Percentiles rank a stretch among this genome's conserved stretches.
phyloP scores from a whole-genome alignment of 352 stramenopile species.

The Globisporangium barbulae region DNA sequence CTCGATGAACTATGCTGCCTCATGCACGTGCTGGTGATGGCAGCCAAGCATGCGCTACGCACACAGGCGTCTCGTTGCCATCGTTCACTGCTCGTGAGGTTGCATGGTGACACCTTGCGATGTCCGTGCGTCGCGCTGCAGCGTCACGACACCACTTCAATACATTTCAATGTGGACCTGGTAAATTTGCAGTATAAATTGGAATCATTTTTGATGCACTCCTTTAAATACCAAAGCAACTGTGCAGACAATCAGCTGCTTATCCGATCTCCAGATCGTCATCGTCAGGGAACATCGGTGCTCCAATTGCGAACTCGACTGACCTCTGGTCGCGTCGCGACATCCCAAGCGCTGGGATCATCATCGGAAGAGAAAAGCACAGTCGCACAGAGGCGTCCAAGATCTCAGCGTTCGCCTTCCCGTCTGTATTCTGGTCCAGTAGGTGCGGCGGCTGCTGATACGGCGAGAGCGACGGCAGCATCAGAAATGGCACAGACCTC shows the following conservation, averaged over 20 bases:
- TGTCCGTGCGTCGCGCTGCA: too few relatives aligned
- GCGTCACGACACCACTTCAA: too few relatives aligned
- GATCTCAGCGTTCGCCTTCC: not conserved
- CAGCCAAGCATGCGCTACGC: not conserved
- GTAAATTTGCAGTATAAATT: too few relatives aligned
- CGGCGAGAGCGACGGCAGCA: conserved; percentile 17
- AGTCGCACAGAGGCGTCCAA: conserved; percentile 6
- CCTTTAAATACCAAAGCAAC: not conserved
- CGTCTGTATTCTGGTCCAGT: not conserved
- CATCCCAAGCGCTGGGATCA: conserved; percentile 16
- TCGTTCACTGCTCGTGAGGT: not conserved
- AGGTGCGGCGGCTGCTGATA: conserved; percentile 10
- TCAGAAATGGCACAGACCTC: conserved; percentile 11
- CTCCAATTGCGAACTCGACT: conserved; percentile 20
- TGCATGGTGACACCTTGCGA: too few relatives aligned
- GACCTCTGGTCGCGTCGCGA: conserved; percentile 11
- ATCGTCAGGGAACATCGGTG: conserved; percentile 27
- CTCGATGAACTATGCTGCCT: not conserved
- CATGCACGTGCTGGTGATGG: not conserved
- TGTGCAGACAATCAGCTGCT: not conserved
- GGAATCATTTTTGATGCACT: too few relatives aligned
- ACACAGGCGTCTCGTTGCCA: not conserved
- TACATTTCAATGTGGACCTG: too few relatives aligned
- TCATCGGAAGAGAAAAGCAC: conserved; percentile 9
- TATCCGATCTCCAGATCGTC: conserved; percentile 14